Conservation (phyloP, 169 alveolate species). For the Plasmodium vivax region DNA sequence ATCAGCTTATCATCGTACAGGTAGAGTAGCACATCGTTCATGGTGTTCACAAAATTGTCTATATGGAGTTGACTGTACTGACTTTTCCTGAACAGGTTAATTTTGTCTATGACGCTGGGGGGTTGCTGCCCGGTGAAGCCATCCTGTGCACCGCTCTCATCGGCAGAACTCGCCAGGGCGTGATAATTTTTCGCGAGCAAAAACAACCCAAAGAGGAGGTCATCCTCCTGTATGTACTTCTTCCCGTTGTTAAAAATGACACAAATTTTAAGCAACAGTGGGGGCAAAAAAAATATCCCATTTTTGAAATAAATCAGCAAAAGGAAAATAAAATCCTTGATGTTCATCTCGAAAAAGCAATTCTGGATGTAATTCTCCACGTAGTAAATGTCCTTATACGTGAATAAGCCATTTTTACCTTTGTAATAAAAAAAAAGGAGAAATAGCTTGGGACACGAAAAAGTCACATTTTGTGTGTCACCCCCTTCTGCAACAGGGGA, state of each 20-base stretch:
- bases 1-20: slow-evolving; percentile 44
- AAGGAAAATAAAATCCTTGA: slow-evolving; percentile 43
- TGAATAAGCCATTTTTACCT: slow-evolving; percentile 61
- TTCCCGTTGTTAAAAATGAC: slow-evolving; percentile 53
- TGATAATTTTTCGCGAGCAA: slow-evolving; percentile 67
- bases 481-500: not conserved
- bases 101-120: not conserved
- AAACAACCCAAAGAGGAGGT: slow-evolving; percentile 27
- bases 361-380: slow-evolving; percentile 48
- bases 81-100: slow-evolving; percentile 43
- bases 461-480: not conserved
- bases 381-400: slow-evolving; percentile 51
- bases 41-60: slow-evolving; percentile 11
- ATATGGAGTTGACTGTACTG: slow-evolving; percentile 40
- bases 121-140: not conserved
- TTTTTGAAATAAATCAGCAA: slow-evolving; percentile 46
- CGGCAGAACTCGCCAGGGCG: not conserved
- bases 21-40: slow-evolving; percentile 35
- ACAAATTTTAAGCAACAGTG: slow-evolving; percentile 45
- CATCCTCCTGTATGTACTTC: slow-evolving; percentile 6
- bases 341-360: slow-evolving; percentile 40
- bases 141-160: not conserved
- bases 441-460: slow-evolving; percentile 56
- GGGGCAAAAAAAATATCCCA: slow-evolving; percentile 31
- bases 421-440: slow-evolving; percentile 64